Conservation (phyloP, 2,329 filamentous ascomycete genomes). For the Aspergillus sp. region DNA sequence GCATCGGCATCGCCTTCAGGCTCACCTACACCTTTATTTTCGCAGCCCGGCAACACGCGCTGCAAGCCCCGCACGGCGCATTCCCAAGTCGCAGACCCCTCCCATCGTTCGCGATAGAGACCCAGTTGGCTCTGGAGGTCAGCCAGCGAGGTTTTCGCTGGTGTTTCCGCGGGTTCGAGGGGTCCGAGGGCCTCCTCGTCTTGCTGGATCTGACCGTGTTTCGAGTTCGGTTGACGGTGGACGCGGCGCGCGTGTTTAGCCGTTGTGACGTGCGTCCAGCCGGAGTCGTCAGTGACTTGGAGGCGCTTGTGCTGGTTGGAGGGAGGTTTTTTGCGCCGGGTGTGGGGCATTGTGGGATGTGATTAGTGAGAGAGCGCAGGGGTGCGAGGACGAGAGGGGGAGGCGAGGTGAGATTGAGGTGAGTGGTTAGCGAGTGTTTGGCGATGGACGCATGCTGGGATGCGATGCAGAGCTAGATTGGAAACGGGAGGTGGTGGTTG, state of each 20-base stretch:
- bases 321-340: slow-evolving; percentile 25
- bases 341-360: slow-evolving; percentile 34
- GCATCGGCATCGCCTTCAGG: neutral
- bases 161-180: slow-evolving; percentile 39
- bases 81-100: slow-evolving; percentile 29
- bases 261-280: slow-evolving; percentile 47
- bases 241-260: slow-evolving; percentile 28
- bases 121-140: slow-evolving; percentile 33
- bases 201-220: neutral
- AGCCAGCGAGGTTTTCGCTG: slow-evolving; percentile 29
- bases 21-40: neutral
- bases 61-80: slow-evolving; percentile 16
- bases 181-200: neutral
- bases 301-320: slow-evolving; percentile 30
- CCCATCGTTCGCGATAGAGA: slow-evolving; percentile 29
- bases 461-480: neutral
- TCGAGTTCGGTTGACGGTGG: slow-evolving; percentile 9
- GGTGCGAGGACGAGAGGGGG: neutral
- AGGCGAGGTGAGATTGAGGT: neutral
- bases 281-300: slow-evolving; percentile 39
- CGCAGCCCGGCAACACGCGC: neutral
- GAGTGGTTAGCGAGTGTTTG: neutral
- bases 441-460: neutral
- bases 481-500: neutral
- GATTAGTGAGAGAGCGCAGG: neutral